Evolutionary conservation across 345 rosid species (phyloP), one percentile per base, ranked within the genome.

Genomic region (Eucalyptus curtisii): DNA sequence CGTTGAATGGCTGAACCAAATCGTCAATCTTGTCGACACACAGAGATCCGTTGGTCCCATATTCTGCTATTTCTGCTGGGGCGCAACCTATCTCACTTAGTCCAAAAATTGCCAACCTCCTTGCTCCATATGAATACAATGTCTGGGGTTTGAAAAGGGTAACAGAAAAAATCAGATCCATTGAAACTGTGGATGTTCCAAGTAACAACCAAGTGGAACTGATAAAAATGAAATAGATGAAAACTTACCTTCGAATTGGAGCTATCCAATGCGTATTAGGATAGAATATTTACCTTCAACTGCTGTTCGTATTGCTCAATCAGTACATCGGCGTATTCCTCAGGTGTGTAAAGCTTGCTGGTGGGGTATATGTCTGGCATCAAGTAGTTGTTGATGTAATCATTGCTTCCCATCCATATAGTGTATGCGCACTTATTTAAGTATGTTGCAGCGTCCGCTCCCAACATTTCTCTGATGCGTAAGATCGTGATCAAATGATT

Each of bases 331-430:
- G 93, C 89, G 42, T 66, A 93, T 52, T 93, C 86, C 12, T 88
- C 89, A 7, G 87, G 90, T 4, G 55, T 90, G 81, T 90, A 90
- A 5, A 59, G 33, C 19, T 15, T 12, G 80, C 93, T 89, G 16
- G 92, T 90, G 2, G 79, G 44, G 87, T 91, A 93, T 47, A 55
- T 80, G 9, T 87, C 33, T 5, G 92, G 92, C 90, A 88, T 19
- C 80, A 89, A 88, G 86, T 93, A 93, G 84, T 92, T 93, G 90
- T 90, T 91, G 30, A 91, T 25, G 91, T 91, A 92, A 25, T 93
- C 93, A 40, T 93, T 93, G 89, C 44, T 91, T 82, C 94, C 94
- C 27, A 89, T 89, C 84, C 89, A 90, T 15, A 93, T 88, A 5
- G 90, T 49, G 57, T 92, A 91, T n/a, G 90, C 49, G 90, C 94